Evolutionary conservation across 2,329 filamentous ascomycete genomes (phyloP), one percentile per base, ranked within the genome.

Genomic region (Curvularia lunata): DNA sequence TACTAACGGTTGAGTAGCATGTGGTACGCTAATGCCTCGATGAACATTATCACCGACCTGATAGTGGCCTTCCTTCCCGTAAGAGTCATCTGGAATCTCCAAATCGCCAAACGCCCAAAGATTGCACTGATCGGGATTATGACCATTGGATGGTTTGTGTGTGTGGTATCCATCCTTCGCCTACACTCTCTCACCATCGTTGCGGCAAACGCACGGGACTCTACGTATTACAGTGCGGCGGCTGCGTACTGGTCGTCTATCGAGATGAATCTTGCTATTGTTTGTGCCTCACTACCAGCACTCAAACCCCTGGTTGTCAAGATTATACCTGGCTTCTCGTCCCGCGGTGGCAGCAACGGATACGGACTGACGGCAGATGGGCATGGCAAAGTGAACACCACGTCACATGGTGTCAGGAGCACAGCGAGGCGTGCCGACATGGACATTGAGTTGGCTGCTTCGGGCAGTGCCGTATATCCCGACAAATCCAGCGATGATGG

Each of bases 121-220:
- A 30, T 65, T 6, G 69, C 64, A 3, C 53, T 73, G 1, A 32
- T 72, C 9, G 38, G 46, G 5, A 66, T 72, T 27, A 58, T 74
- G 1, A 69, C 67, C 3, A 62, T 74, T n/a, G 71, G 71, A 41
- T 72, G 70, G 68, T 70, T 74, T 46, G 70, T 73, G 4, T 75
- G 71, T 38, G 56, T 73, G 13, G 67, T 75, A 13, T 73, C 73
- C 3, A 49, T 71, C n/a, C 49, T 74, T 2, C 69, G 72, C 10
- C 62, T 75, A 2, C 50, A 63, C 49, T 48, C 65, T 7, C 54
- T 75, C n/a, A 51, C 59, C 13, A 30, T 51, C 0, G 48, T 71
- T 1, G 47, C 42, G 4, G 18, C 54, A 16, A 59, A 73, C 32
- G 49, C 41, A 1, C 54, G 66, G 6, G 71, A 75, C 45, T 37